Percentiles rank a stretch among this genome's conserved stretches.
phyloP scores from a whole-genome alignment of 73 alveolate species.

The Paramecium biaurelia region DNA sequence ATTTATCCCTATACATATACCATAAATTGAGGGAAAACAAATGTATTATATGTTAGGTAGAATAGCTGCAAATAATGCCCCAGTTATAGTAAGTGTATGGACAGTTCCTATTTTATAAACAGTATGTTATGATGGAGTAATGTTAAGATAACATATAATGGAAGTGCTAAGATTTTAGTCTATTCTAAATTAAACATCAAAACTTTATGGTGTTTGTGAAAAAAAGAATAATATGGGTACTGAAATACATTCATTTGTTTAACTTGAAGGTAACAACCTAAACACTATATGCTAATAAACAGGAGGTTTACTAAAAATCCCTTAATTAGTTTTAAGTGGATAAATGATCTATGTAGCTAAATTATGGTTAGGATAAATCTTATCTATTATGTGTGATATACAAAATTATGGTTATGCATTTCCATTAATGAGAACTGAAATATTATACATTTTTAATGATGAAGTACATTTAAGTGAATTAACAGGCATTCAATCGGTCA shows the following conservation, averaged over 20 bases:
- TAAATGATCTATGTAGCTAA: constrained; percentile 30
- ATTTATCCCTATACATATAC: not conserved
- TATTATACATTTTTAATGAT: constrained; percentile 16
- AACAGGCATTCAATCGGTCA: not conserved
- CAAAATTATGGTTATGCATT: constrained; percentile 12
- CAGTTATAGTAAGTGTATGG: constrained; percentile 27
- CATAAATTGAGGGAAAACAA: constrained; percentile 14
- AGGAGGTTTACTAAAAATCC: constrained; percentile 29
- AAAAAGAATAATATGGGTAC: constrained; percentile 46
- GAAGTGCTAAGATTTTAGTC: constrained; percentile 32
- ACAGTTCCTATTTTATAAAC: constrained; percentile 35
- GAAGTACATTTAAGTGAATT: not conserved
- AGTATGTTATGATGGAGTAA: constrained; percentile 42
- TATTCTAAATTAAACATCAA: not conserved
- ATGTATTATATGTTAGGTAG: constrained; percentile 6
- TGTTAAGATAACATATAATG: not conserved
- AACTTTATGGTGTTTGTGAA: constrained; percentile 20
- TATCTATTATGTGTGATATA: constrained; percentile 24
- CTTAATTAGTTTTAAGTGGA: constrained; percentile 34
- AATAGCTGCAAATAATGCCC: not conserved
- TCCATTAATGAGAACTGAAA: constrained; percentile 24
- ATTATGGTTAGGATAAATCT: not conserved
- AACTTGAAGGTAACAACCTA: not conserved
- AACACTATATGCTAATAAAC: not conserved
- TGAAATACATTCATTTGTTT: constrained; percentile 20